Evolutionary conservation across 2,329 filamentous ascomycete genomes (phyloP).

Genomic region (Colletotrichum noveboracense): DNA sequence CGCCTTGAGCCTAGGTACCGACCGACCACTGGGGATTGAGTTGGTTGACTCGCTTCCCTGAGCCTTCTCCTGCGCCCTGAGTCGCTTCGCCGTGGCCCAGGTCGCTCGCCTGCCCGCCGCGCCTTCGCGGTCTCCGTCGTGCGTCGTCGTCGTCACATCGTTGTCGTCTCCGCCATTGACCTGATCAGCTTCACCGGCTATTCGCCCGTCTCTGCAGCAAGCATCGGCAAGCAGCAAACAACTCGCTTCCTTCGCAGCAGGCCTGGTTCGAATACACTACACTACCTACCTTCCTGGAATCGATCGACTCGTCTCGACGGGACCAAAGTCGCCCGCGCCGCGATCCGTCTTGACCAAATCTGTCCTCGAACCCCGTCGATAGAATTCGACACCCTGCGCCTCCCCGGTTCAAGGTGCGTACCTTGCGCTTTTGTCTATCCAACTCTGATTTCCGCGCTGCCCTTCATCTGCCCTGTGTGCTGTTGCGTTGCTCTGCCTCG

Average conservation of each 20-base stretch:
- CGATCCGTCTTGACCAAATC: background rate
- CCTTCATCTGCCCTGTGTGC: background rate
- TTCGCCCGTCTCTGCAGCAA: background rate
- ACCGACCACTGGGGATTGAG: background rate
- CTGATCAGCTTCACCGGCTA: background rate
- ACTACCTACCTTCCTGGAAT: background rate
- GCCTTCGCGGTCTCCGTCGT: background rate
- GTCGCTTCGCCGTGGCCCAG: background rate
- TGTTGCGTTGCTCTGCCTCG: slow-evolving; percentile 9
- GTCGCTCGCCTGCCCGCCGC: background rate
- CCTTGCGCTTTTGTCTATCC: background rate
- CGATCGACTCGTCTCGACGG: background rate
- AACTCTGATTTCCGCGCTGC: background rate
- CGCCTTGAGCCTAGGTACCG: background rate
- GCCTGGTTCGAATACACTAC: background rate
- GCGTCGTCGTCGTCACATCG: background rate
- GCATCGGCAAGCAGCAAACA: background rate
- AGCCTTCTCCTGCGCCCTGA: background rate
- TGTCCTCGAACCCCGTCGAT: background rate
- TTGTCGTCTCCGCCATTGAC: background rate
- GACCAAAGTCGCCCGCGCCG: background rate
- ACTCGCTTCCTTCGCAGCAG: background rate
- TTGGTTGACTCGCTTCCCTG: background rate
- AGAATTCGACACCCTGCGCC: background rate
- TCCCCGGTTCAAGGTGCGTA: slow-evolving; percentile 12